Percentiles rank a stretch among this genome's conserved stretches.
phyloP scores from a whole-genome alignment of 768 basidiomycete genomes.

The Steccherinum ochraceum region DNA sequence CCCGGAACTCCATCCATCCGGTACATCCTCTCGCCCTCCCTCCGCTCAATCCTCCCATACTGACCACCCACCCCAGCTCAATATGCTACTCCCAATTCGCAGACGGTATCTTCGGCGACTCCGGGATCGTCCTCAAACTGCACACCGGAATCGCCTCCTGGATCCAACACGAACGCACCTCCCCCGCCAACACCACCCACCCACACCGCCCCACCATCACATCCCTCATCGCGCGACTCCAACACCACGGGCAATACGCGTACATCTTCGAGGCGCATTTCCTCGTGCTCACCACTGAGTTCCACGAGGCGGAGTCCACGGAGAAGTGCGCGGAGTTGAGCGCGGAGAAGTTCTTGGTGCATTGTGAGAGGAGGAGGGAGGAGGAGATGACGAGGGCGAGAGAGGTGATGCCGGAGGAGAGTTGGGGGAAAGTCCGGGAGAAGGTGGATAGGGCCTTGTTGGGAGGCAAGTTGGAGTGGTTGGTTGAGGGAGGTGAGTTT shows the following conservation, averaged over 20 bases:
- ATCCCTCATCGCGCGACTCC: slow-evolving; percentile 50
- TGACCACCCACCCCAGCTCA: slow-evolving; percentile 22
- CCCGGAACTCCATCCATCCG: slow-evolving; percentile 33
- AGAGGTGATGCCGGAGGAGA: slow-evolving; percentile 43
- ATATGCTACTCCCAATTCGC: slow-evolving; percentile 54
- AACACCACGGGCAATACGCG: slow-evolving; percentile 49
- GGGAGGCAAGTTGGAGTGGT: slow-evolving; percentile 35
- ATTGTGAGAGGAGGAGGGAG: slow-evolving; percentile 36
- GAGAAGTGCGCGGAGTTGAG: slow-evolving; percentile 29
- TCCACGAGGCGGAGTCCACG: slow-evolving; percentile 48
- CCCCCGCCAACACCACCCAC: not conserved
- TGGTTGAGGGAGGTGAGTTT: slow-evolving; percentile 34
- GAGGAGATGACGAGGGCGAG: slow-evolving; percentile 55
- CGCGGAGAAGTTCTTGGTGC: slow-evolving; percentile 49
- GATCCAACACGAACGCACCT: slow-evolving; percentile 47
- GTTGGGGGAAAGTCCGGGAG: slow-evolving; percentile 44
- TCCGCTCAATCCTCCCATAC: not conserved
- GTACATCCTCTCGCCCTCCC: slow-evolving; percentile 29
- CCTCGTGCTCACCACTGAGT: slow-evolving; percentile 41
- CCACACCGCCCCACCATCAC: slow-evolving; percentile 30
- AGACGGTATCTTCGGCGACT: slow-evolving; percentile 43
- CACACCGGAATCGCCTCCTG: slow-evolving; percentile 42
- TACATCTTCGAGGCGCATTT: slow-evolving; percentile 52
- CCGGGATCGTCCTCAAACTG: slow-evolving; percentile 36
- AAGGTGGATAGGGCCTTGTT: slow-evolving; percentile 51